Conservation (phyloP, 78 protist genomes). For the Dictyostelium intermedium region DNA sequence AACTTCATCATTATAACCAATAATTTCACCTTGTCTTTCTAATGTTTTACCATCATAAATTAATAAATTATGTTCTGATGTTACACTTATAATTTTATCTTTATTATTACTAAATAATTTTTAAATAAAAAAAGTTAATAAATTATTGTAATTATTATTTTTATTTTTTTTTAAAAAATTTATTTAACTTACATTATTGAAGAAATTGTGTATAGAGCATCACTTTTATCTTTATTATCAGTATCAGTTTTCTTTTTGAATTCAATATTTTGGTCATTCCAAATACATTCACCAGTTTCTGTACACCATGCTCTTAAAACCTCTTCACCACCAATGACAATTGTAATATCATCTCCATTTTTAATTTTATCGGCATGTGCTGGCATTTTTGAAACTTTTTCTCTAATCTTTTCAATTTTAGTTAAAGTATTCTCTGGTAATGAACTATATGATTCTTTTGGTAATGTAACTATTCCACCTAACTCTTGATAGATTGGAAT, state of each 20-base stretch:
- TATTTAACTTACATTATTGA: neutral
- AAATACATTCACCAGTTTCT: constrained; percentile 68
- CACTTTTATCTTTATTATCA: neutral
- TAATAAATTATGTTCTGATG: constrained; percentile 84
- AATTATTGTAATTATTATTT: neutral
- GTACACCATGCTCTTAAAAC: constrained; percentile 75
- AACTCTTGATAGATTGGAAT: constrained; percentile 67
- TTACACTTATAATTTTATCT: constrained; percentile 61
- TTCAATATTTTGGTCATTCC: constrained; percentile 46
- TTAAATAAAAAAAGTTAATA: neutral
- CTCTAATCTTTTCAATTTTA: constrained; percentile 16
- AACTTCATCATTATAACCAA: constrained; percentile 90
- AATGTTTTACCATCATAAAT: constrained; percentile 26
- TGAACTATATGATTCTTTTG: neutral
- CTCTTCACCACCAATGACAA: constrained; percentile 68
- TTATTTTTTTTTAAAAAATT: neutral
- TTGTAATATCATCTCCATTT: constrained; percentile 9
- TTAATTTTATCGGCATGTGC: neutral
- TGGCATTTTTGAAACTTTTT: neutral
- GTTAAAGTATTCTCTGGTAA: neutral
- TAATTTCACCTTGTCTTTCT: constrained; percentile 48
- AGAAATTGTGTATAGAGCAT: neutral
- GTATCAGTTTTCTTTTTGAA: constrained; percentile 40
- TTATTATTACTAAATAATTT: neutral
- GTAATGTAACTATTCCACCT: constrained; percentile 32